Evolutionary conservation across 306 rosid species (phyloP).

Genomic region (Gastrolobium villosum): DNA sequence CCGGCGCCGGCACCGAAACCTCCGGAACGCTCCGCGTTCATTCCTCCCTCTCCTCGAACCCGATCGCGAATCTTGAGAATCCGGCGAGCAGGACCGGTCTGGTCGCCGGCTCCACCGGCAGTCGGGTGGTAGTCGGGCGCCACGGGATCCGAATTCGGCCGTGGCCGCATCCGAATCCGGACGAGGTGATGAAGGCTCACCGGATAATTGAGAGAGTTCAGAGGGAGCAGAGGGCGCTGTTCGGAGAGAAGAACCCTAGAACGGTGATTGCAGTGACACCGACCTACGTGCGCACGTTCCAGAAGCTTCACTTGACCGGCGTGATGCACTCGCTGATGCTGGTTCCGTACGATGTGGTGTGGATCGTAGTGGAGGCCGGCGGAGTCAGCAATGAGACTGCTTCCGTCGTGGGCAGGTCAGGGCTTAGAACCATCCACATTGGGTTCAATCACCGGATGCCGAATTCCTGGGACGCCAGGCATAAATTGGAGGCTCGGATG

Average conservation of each 20-base stretch:
- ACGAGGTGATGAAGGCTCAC: slow-evolving; percentile 93
- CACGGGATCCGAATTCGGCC: slow-evolving; percentile 97
- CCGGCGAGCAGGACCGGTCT: slow-evolving; percentile 47
- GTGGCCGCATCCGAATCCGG: slow-evolving; percentile 95
- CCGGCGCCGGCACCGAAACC: slow-evolving; percentile 41
- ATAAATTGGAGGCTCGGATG: slow-evolving; percentile 85
- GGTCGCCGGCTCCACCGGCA: slow-evolving; percentile 58
- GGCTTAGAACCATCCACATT: slow-evolving; percentile 73
- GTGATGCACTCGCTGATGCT: slow-evolving; percentile 96
- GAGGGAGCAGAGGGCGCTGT: slow-evolving; percentile 83
- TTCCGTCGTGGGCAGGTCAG: slow-evolving; percentile 74
- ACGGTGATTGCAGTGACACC: slow-evolving; percentile 83
- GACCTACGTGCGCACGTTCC: slow-evolving; percentile 88
- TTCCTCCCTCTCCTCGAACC: slow-evolving; percentile 39
- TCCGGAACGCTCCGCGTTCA: slow-evolving; percentile 42
- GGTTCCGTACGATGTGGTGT: slow-evolving; percentile 80
- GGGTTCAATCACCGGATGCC: slow-evolving; percentile 80
- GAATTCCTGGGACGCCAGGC: slow-evolving; percentile 83
- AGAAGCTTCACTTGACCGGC: slow-evolving; percentile 89
- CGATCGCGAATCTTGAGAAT: slow-evolving; percentile 42
- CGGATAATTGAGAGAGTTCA: slow-evolving; percentile 87
- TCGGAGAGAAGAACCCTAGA: slow-evolving; percentile 80
- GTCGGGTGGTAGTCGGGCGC: slow-evolving; percentile 88
- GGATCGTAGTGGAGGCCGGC: slow-evolving; percentile 97
- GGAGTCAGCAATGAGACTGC: slow-evolving; percentile 87